phyloP scores from a whole-genome alignment of 306 rosid genomes.

The Rosa chinensis region DNA sequence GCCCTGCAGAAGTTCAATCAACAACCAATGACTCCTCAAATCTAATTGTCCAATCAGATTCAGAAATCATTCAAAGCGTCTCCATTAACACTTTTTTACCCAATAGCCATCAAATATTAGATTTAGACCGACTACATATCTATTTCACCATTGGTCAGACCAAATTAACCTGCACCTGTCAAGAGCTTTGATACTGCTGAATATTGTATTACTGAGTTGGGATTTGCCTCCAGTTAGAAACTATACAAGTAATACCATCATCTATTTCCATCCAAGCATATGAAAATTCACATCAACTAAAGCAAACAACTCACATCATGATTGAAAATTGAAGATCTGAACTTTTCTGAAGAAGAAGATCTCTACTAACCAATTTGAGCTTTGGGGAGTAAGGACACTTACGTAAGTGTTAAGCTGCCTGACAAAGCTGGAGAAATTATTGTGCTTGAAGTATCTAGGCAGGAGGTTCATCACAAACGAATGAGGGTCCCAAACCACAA shows the following conservation, averaged over 20 bases:
- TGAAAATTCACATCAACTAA: not conserved
- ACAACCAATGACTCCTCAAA: slow-evolving; percentile 15
- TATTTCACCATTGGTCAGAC: not conserved
- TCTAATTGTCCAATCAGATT: slow-evolving; percentile 10
- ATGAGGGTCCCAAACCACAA: slow-evolving; percentile 84
- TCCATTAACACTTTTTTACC: slow-evolving; percentile 4
- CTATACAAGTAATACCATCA: not conserved
- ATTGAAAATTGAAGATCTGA: not conserved
- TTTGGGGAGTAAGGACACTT: slow-evolving; percentile 34
- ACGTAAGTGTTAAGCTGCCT: slow-evolving; percentile 93
- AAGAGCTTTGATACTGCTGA: not conserved
- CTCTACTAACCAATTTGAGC: slow-evolving; percentile 12
- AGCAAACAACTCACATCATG: not conserved
- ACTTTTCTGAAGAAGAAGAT: not conserved
- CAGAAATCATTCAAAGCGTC: slow-evolving; percentile 7
- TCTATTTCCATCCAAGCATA: not conserved
- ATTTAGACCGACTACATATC: not conserved
- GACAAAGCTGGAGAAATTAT: slow-evolving; percentile 88
- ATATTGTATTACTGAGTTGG: not conserved
- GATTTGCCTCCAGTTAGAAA: not conserved
- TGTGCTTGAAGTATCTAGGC: slow-evolving; percentile 81
- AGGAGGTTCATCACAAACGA: slow-evolving; percentile 57
- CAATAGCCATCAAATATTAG: slow-evolving; percentile 4
- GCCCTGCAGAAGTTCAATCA: slow-evolving; percentile 54
- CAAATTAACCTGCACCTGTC: not conserved